phyloP scores from a whole-genome alignment of 208 protist genomes.

The Trypanosoma brucei region DNA sequence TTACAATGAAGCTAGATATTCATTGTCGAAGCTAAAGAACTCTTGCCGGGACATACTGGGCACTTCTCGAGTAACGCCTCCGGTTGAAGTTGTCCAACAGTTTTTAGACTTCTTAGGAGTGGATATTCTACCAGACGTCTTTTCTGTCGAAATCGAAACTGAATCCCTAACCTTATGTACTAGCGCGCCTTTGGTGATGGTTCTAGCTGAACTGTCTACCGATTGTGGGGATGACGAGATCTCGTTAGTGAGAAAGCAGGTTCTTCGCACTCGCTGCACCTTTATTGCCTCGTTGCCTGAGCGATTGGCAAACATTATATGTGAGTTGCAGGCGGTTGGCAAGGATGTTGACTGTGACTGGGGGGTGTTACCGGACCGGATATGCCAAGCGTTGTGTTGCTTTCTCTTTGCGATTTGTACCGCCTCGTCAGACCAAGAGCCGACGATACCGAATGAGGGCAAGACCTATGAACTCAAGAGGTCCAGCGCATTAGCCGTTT shows the following conservation, averaged over 20 bases:
- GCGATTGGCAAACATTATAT: constrained; percentile 14
- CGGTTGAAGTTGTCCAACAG: constrained; percentile 10
- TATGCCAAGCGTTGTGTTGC: constrained; percentile 19
- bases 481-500: constrained; percentile 5
- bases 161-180: constrained; percentile 6
- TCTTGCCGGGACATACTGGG: background rate
- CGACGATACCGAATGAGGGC: background rate
- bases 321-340: background rate
- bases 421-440: background rate
- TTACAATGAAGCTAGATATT: background rate
- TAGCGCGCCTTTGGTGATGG: constrained; percentile 15
- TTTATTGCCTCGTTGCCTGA: constrained; percentile 23
- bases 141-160: background rate
- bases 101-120: constrained; percentile 16
- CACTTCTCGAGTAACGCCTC: background rate
- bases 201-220: constrained; percentile 17
- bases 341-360: constrained; percentile 10
- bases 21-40: background rate
- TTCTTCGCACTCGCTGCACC: constrained; percentile 14
- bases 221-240: constrained; percentile 3
- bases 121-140: constrained; percentile 7
- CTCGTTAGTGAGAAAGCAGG: constrained; percentile 10
- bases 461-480: constrained; percentile 6
- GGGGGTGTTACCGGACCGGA: constrained; percentile 15
- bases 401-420: constrained; percentile 17